Base-by-base conservation (phyloP, 768 basidiomycete species). In the Coprinopsis sp. region DNA sequence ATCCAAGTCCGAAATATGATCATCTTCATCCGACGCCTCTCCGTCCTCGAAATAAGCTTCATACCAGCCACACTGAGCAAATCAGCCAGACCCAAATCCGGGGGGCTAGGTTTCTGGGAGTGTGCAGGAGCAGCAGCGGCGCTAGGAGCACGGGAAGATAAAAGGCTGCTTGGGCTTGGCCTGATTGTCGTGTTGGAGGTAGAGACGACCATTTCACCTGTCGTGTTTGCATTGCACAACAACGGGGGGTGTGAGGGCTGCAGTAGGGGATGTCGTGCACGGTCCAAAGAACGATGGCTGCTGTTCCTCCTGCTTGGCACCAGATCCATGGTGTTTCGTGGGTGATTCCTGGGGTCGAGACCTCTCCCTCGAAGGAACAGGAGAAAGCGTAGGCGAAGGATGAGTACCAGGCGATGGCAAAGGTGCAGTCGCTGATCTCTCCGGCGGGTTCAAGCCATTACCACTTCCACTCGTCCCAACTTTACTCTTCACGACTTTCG, bases 41-140 rank as follows among this genome's bases (percentile, higher is more conserved):
- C 71, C 70, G 59, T 65, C 16, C 63, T 62, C 19, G 63, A 65
- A 13, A 76, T 71, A 25, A 76, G 60, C 47, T 64, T 60, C 34
- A 76, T 61, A 6, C 68, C 67, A 23, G 64, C 68, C 18, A 62
- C 71, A 24, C 74, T 74, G 18, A 77, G 63, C 44, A 74, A 49
- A 12, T 61, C 52, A 12, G 67, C 68, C 3, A 77, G 59, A 50
- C 72, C 73, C 16, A 68, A 64, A 37, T 72, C 72, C 12, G 67
- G 64, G 4, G 67, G 64, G 37, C 65, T 67, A 27, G 56, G 58
- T 24, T 59, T 58, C n/a, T n/a, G n/a, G n/a, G n/a, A n/a, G n/a
- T n/a, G n/a, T n/a, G n/a, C n/a, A n/a, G n/a, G n/a, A n/a, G n/a
- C n/a, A n/a, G n/a, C n/a, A n/a, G n/a, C n/a, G n/a, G n/a, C n/a